Base-by-base conservation (phyloP, 331 rosid genomes). In the Spiraea crenata region DNA sequence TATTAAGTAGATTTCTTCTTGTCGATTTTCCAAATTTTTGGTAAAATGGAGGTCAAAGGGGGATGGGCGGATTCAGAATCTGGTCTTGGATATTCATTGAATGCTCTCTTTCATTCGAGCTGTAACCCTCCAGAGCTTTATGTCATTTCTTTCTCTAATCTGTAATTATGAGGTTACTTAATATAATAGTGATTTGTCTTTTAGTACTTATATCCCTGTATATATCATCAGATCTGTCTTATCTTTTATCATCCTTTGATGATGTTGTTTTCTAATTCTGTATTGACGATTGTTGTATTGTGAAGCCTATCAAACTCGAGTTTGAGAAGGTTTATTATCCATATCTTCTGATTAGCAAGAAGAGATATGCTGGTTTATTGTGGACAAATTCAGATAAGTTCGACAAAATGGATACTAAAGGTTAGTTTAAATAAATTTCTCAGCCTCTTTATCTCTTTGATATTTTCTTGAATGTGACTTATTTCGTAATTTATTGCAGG, bases 351-450 rank as follows among this genome's bases (percentile, higher is more conserved):
- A 93, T 89, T 72, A 93, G 97, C 92, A 93, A 93, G 87, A 93
- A 93, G 87, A 91, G 99, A 76, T 93, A 93, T 76, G 97, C 99
- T 72, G 99, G 99, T 89, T 85, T 93, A 73, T 86, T 71, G 42
- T 93, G 97, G 99, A 93, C 96, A 79, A 89, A 79, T 67, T 89
- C 90, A 2, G 84, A 85, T 55, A 86, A 78, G 56, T 89, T 80
- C 66, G 99, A 93, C 82, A 93, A 93, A 86, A 93, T 93, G 99
- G 99, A 93, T 71, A 87, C 99, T 20, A 93, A 93, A 91, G 99
- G 99, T 93, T 79, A 73, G 20, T 63, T 15, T 61, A 58, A 70
- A 57, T 67, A 58, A 68, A 57, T 67, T 69, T 82, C n/a, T 72
- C 38, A 35, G 49, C 59, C 57, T 12, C 17, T 63, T 39, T 48